Base-by-base conservation (phyloP, 2,329 filamentous ascomycete species). In the Fusarium papillatum region DNA sequence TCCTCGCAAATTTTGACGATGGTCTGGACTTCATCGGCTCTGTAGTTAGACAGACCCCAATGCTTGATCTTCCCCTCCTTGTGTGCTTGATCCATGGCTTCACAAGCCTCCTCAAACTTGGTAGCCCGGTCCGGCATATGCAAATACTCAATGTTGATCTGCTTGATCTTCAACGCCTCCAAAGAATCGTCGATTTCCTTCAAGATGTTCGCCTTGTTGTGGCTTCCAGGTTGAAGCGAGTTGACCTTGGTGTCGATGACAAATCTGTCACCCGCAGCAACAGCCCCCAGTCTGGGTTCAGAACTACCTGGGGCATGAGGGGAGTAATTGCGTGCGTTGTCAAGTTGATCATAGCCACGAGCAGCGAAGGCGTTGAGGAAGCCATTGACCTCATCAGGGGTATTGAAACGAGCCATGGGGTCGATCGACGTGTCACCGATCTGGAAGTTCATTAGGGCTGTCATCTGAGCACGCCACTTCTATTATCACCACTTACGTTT, bases 11-110 rank as follows among this genome's bases (percentile, higher is more conserved):
- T 84, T 13, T 82, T 78, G 39, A 86, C 66, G 5, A 89, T 81
- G 55, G 83, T 66, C 62, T 85, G 81, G 0, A 90, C 87, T 70
- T 89, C 86, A 3, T 81, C 81, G 2, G 84, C 83, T 0, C 81
- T 80, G 74, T 85, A 88, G 73, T 88, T 90, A 13, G 84, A 87
- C 6, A 90, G 68, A 0, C 87, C 88, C 69, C 88, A 88, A 0
- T 82, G 72, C 75, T 84, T 83, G 73, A 88, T 86, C 69, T 86
- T 86, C 26, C 86, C 86, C 43, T 85, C 79, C 19, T 78, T 68
- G 71, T 85, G 79, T 1, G 85, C 83, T 24, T 85, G 79, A 68
- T 88, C 75, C 68, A 89, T 85, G 10, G 85, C 86, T 41, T 82
- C 79, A 26, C 81, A 80, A 0, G 84, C 82, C 34, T 88, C 85